Percentiles rank a stretch among this genome's conserved stretches.
Conservation (phyloP, 768 basidiomycete species). For the Trametes meyenii region DNA sequence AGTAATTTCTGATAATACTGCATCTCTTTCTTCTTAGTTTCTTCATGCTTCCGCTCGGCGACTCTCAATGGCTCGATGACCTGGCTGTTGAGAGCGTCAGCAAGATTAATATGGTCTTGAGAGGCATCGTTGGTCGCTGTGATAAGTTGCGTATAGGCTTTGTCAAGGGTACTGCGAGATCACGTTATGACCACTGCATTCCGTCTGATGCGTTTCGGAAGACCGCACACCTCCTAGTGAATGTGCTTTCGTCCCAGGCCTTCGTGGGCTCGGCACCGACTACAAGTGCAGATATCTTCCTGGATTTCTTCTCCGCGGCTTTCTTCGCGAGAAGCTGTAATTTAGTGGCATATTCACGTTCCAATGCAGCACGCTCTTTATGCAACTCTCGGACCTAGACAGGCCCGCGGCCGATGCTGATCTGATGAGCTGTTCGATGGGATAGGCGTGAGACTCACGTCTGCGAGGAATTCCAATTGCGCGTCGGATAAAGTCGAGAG, state of each 20-base stretch:
- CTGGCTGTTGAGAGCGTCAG: slow-evolving; percentile 60
- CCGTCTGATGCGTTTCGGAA: not conserved
- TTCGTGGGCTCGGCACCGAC: slow-evolving; percentile 73
- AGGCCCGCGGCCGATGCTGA: not conserved
- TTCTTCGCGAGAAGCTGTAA: slow-evolving; percentile 67
- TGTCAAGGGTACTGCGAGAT: slow-evolving; percentile 64
- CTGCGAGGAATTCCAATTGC: slow-evolving; percentile 64
- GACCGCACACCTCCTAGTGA: slow-evolving; percentile 56
- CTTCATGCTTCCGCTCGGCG: slow-evolving; percentile 65
- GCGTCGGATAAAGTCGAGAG: slow-evolving; percentile 59
- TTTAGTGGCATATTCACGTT: slow-evolving; percentile 79
- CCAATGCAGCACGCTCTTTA: slow-evolving; percentile 63
- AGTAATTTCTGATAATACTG: slow-evolving; percentile 73
- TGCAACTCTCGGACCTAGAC: slow-evolving; percentile 75
- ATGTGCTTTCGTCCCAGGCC: slow-evolving; percentile 51
- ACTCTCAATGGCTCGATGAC: slow-evolving; percentile 65
- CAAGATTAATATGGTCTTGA: slow-evolving; percentile 69
- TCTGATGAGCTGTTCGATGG: not conserved
- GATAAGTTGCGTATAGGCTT: slow-evolving; percentile 71
- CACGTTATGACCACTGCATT: not conserved
- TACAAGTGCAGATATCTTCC: slow-evolving; percentile 54
- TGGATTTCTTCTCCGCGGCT: slow-evolving; percentile 71
- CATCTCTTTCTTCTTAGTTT: slow-evolving; percentile 73
- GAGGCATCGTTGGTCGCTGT: slow-evolving; percentile 59
- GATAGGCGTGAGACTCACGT: slow-evolving; percentile 48